Percentiles rank a stretch among this genome's conserved stretches.
phyloP scores from a whole-genome alignment of 2,329 filamentous ascomycete genomes.

The Aspergillus bombycis region DNA sequence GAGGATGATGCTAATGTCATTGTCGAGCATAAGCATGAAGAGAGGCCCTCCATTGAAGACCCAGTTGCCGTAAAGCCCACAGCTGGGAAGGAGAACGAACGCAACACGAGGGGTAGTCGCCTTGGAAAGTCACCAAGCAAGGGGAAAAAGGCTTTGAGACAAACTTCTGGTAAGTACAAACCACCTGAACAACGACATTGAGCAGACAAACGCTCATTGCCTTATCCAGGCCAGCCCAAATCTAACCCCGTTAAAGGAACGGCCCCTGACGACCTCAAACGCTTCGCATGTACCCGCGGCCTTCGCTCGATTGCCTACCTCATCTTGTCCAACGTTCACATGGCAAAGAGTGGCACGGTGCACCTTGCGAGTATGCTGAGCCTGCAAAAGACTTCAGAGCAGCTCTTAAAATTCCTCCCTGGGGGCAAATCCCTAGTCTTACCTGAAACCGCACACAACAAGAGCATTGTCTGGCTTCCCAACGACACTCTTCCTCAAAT shows the following conservation, averaged over 20 bases:
- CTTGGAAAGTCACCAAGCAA: slow-evolving; percentile 23
- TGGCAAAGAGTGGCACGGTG: slow-evolving; percentile 29
- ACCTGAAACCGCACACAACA: slow-evolving; percentile 19
- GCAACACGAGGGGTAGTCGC: background rate
- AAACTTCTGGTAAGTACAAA: slow-evolving; percentile 15
- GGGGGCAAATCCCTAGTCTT: slow-evolving; percentile 28
- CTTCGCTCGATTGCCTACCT: slow-evolving; percentile 41
- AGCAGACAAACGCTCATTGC: slow-evolving; percentile 6
- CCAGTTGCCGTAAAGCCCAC: slow-evolving; percentile 13
- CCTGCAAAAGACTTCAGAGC: slow-evolving; percentile 31
- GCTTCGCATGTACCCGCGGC: slow-evolving; percentile 37
- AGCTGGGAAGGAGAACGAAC: slow-evolving; percentile 24
- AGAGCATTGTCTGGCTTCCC: slow-evolving; percentile 35
- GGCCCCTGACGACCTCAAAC: slow-evolving; percentile 22
- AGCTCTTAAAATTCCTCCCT: slow-evolving; percentile 35
- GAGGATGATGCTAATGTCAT: slow-evolving; percentile 30
- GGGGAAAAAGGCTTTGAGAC: slow-evolving; percentile 16
- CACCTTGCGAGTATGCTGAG: slow-evolving; percentile 36
- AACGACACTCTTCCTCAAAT: slow-evolving; percentile 24
- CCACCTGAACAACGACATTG: background rate
- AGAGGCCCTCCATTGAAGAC: slow-evolving; percentile 8
- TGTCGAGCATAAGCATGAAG: slow-evolving; percentile 10
- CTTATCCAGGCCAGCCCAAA: slow-evolving; percentile 15
- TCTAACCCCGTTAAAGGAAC: slow-evolving; percentile 9
- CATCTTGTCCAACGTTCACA: slow-evolving; percentile 29